phyloP scores from a whole-genome alignment of 108 stramenopile species.

The Parmales sp. region DNA sequence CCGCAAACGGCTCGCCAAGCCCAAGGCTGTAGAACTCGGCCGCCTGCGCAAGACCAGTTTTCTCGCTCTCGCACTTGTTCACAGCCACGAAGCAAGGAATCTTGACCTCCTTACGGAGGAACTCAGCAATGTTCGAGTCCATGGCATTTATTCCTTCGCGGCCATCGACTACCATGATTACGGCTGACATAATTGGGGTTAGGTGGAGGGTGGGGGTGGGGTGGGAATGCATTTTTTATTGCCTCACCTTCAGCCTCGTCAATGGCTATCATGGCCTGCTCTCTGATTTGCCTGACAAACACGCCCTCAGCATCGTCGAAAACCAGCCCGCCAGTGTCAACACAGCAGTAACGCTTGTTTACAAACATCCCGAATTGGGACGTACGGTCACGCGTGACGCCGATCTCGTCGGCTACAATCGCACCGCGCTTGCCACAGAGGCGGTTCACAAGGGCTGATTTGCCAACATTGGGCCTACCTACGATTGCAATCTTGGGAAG shows the following conservation, averaged over 20 bases:
- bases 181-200: no score
- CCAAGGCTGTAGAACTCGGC: constrained; percentile 90
- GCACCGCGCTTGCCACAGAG: constrained; percentile 72
- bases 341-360: constrained; percentile 78
- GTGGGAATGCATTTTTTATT: no score
- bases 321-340: constrained; percentile 91
- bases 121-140: constrained; percentile 75
- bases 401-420: constrained; percentile 87
- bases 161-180: constrained; percentile 88
- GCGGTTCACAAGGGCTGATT: constrained; percentile 87
- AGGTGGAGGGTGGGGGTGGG: no score
- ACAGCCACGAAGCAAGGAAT: constrained; percentile 81
- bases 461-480: constrained; percentile 98
- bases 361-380: constrained; percentile 80
- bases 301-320: constrained; percentile 84
- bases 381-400: constrained; percentile 90
- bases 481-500: constrained; percentile 80
- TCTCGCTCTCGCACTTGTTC: constrained; percentile 92
- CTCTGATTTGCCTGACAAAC: constrained; percentile 82
- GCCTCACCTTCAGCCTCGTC: no score
- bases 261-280: constrained; percentile 80
- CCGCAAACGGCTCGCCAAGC: constrained; percentile 85
- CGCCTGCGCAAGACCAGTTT: constrained; percentile 52
- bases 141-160: constrained; percentile 62
- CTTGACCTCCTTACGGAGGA: constrained; percentile 70